phyloP scores from a whole-genome alignment of 176 grass and related monocot species.

The Sorghum bicolor region DNA sequence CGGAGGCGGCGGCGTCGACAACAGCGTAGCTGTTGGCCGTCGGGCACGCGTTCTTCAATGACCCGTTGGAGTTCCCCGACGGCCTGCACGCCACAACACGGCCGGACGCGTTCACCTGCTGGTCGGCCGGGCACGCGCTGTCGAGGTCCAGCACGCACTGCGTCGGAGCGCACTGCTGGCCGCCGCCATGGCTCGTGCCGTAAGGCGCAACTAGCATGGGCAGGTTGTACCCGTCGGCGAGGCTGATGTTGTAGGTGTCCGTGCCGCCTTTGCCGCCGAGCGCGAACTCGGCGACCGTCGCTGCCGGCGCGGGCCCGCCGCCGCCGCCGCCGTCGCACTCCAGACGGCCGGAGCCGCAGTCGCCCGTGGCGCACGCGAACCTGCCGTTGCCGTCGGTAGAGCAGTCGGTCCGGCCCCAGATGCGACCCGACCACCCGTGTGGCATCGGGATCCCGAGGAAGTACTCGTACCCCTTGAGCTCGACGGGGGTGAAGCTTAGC shows the following conservation, averaged over 20 bases:
- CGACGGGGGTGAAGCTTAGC: not conserved
- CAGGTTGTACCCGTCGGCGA: slow-evolving; percentile 1
- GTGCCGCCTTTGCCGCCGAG: not conserved
- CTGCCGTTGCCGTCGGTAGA: slow-evolving; percentile 10
- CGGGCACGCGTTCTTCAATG: not conserved
- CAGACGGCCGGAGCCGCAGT: slow-evolving; percentile 57
- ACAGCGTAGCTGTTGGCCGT: not conserved
- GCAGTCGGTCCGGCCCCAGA: not conserved
- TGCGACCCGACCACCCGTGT: not conserved
- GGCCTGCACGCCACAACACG: not conserved
- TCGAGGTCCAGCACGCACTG: not conserved
- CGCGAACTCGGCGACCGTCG: not conserved
- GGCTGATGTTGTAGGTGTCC: not conserved
- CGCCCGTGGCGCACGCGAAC: slow-evolving; percentile 73
- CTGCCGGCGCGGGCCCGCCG: not conserved
- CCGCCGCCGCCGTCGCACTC: not conserved
- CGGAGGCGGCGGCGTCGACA: not conserved
- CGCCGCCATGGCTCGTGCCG: not conserved
- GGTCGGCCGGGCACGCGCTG: not conserved
- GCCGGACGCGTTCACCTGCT: not conserved
- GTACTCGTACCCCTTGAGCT: not conserved
- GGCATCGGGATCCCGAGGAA: not conserved
- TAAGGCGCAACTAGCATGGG: not conserved
- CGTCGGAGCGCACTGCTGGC: not conserved
- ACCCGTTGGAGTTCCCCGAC: not conserved